Percentiles rank a stretch among this genome's conserved stretches.
phyloP scores from a whole-genome alignment of 371 early-diverging fungal genomes.

The Mucor plumbeus region DNA sequence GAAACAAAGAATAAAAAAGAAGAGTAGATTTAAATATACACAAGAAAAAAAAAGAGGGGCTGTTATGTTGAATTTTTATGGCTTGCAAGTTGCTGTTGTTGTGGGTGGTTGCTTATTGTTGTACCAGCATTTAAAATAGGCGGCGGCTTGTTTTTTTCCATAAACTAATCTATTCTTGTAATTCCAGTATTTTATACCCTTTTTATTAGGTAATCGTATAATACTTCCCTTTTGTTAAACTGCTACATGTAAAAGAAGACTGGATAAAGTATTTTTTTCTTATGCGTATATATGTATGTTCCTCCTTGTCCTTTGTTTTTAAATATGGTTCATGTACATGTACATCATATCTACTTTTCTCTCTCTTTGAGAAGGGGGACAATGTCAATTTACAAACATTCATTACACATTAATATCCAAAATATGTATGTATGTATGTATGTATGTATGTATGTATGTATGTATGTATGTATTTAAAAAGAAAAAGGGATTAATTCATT shows the following conservation, averaged over 20 bases:
- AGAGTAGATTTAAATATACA: background rate
- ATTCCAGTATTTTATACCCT: background rate
- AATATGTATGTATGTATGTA: too few relatives aligned
- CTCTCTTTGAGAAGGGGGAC: background rate
- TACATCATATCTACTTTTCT: background rate
- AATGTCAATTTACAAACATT: too few relatives aligned
- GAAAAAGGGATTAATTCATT: too few relatives aligned
- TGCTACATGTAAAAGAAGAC: too few relatives aligned
- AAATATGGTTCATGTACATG: background rate
- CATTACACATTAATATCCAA: too few relatives aligned
- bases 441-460: too few relatives aligned
- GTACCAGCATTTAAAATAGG: background rate
- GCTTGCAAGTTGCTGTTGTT: background rate
- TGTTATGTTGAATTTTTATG: background rate
- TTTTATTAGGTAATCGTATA: background rate
- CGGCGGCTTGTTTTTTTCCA: background rate
- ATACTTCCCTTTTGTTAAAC: background rate
- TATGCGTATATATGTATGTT: background rate
- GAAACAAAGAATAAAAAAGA: background rate
- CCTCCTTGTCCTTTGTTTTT: background rate
- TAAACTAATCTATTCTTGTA: background rate
- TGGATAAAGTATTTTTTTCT: background rate
- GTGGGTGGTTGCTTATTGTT: background rate
- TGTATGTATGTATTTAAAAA: too few relatives aligned
- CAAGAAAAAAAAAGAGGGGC: conserved; percentile 5